phyloP scores from a whole-genome alignment of 1,284 basidiomycete species.

The Naganishia albida region DNA sequence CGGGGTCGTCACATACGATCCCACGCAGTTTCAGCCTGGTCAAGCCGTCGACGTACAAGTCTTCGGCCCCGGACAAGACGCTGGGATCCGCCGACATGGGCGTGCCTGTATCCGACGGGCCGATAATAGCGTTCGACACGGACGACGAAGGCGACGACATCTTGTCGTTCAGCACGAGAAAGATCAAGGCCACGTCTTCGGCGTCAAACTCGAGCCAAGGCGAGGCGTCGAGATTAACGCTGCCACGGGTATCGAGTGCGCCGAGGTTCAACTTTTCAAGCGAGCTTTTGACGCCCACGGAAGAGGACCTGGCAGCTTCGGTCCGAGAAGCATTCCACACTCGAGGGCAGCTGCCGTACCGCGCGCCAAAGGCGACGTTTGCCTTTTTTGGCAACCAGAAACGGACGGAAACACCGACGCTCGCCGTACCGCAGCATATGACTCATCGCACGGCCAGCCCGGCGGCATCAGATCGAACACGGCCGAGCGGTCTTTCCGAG shows the following conservation, averaged over 20 bases:
- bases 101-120: constrained; percentile 36
- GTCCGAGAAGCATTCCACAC: constrained; percentile 26
- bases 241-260: constrained; percentile 28
- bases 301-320: constrained; percentile 23
- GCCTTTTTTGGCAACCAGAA: constrained; percentile 36
- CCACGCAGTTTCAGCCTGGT: constrained; percentile 42
- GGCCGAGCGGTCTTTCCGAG: constrained; percentile 61
- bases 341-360: constrained; percentile 38
- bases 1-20: constrained; percentile 36
- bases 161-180: constrained; percentile 68
- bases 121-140: constrained; percentile 20
- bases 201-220: constrained; percentile 26
- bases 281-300: constrained; percentile 19
- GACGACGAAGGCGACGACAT: constrained; percentile 44
- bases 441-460: constrained; percentile 44
- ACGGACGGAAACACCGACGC: constrained; percentile 30
- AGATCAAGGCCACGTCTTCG: constrained; percentile 36
- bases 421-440: constrained; percentile 33
- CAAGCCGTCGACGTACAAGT: constrained; percentile 48
- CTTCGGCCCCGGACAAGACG: constrained; percentile 37
- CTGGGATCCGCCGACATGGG: constrained; percentile 51
- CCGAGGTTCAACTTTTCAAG: constrained; percentile 29
- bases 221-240: background rate
- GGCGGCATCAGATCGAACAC: constrained; percentile 45
- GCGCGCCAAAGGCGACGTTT: constrained; percentile 46